Base-by-base conservation (phyloP, 768 basidiomycete species). In the Trametes maxima region DNA sequence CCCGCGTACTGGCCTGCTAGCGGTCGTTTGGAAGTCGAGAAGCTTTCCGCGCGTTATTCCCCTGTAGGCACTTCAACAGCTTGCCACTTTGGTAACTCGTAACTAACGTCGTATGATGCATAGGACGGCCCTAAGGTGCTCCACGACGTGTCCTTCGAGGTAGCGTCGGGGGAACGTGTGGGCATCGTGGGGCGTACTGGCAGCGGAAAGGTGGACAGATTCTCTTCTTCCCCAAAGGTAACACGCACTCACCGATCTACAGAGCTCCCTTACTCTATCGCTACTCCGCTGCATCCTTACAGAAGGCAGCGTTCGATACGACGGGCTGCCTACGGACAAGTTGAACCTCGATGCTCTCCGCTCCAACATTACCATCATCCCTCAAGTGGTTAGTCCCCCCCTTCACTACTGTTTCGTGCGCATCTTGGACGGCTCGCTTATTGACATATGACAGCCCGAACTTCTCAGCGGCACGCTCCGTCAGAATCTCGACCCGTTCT, bases 1-100 rank as follows among this genome's bases (percentile, higher is more conserved):
- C 84, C 85, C 5, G 85, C 85, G 0, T 81, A 84, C 54, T 87
- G 85, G 86, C 86, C 86, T 1, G 74, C 84, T 1, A 82, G 80
- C 22, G 86, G 85, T 1, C 70, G 76, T 10, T 73, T 87, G 21
- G 63, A 69, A 4, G 80, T 84, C 5, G 80, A 85, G 63, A 77
- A 80, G 46, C 73, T 86, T 4, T 78, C 76, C 17, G 85, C 85
- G 0, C 73, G 76, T 49, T 83, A 83, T 63, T 78, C 77, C 24
- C 47, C 54, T n/a, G 57, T 57, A 28, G 22, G 54, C 3, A 5
- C 1, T 10, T 22, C 3, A 2, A 3, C 67, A 68, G 14, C 47
- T 19, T 12, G 36, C 43, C 12, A 33, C 6, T 33, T 33, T 33
- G 28, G 28, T 33, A 5, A 17, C 17, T 2, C 6, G 16, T 42